Conservation (phyloP, 345 rosid species). For the Orychophragmus violaceus region DNA sequence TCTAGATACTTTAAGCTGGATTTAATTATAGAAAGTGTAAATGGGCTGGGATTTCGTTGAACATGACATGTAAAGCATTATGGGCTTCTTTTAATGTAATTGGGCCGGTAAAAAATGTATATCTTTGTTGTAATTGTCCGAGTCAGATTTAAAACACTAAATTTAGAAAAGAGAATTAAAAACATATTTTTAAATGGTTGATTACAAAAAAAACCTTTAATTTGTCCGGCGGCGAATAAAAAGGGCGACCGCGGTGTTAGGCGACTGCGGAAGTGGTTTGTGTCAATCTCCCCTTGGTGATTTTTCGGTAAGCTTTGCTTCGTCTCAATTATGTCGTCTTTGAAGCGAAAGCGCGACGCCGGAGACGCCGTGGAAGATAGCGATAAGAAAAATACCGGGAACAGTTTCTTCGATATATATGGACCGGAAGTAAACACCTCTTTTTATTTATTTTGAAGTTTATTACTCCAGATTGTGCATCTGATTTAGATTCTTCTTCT, state of each 20-base stretch:
- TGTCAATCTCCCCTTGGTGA: not conserved
- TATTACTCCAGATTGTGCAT: not conserved
- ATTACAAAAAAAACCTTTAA: no score
- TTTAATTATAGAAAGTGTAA: no score
- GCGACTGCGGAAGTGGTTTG: not conserved
- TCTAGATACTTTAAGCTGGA: no score
- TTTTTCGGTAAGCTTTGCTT: not conserved
- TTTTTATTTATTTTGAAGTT: not conserved
- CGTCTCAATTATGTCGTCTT: conserved; percentile 33
- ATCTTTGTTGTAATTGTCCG: no score
- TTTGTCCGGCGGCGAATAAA: not conserved
- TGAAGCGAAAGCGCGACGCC: conserved; percentile 27
- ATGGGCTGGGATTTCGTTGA: no score
- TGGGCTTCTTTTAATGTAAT: no score
- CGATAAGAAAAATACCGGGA: not conserved
- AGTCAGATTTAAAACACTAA: no score
- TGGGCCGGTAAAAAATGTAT: no score
- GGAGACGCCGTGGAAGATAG: conserved; percentile 29
- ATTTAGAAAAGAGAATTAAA: no score
- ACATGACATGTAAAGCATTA: no score
- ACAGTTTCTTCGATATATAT: conserved; percentile 55
- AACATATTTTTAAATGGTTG: no score
- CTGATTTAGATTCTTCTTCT: not conserved
- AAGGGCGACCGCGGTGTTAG: not conserved
- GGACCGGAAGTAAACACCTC: conserved; percentile 55